These are phyloP conservation scores for Pyrenochaeta sp. DNA, from an alignment of 2,329 filamentous ascomycete genomes.

Conservation along the genomic window DNA sequence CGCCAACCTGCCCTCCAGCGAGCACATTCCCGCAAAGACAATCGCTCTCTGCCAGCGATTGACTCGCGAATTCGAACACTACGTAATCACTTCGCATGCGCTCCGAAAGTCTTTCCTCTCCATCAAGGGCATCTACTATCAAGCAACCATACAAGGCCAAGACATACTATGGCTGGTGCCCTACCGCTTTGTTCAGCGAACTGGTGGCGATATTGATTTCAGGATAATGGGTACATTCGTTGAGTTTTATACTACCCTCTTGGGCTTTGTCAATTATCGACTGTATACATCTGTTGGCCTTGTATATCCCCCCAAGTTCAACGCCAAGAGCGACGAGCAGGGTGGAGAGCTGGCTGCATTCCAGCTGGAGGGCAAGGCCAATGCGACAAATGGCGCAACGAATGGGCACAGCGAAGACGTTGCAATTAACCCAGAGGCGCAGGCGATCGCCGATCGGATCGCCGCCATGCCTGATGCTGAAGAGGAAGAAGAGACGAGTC, in stretches of 20 bases:
- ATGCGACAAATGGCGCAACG: conserved; percentile 44
- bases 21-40: conserved; percentile 91
- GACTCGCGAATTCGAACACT: conserved; percentile 96
- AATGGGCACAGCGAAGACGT: conserved; percentile 35
- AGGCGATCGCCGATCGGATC: conserved; percentile 59
- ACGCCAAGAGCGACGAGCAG: conserved; percentile 83
- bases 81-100: conserved; percentile 89
- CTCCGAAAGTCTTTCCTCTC: conserved; percentile 96
- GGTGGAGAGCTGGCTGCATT: conserved; percentile 92
- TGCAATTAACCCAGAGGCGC: conserved; percentile 53
- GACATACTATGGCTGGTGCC: conserved; percentile 97
- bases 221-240: conserved; percentile 99
- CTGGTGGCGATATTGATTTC: conserved; percentile 95
- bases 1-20: conserved; percentile 90
- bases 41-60: conserved; percentile 93
- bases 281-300: conserved; percentile 91
- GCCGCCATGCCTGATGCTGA: conserved; percentile 42
- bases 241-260: conserved; percentile 96
- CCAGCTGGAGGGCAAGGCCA: conserved; percentile 79
- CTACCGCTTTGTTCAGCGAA: conserved; percentile 96
- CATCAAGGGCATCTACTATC: conserved; percentile 99
- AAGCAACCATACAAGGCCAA: conserved; percentile 95
- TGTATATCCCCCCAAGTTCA: conserved; percentile 96
- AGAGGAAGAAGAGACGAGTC: conserved; percentile 51
- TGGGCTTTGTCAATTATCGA: conserved; percentile 95